Conservation (phyloP, 352 stramenopile species). For the Phytophthora multivora region DNA sequence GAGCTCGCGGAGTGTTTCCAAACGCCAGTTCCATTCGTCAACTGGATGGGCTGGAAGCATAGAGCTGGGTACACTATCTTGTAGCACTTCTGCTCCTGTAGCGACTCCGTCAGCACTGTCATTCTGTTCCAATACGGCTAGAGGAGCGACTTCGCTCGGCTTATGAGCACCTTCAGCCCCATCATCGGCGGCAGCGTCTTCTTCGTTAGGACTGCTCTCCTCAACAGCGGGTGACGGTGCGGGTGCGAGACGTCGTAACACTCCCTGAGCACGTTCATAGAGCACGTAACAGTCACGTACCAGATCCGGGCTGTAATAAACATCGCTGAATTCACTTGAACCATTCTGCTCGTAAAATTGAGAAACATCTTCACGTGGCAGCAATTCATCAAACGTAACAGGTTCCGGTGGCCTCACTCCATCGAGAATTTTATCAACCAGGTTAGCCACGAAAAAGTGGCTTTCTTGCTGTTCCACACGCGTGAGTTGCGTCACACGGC, state of each 20-base stretch:
- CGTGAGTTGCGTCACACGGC: slow-evolving; percentile 22
- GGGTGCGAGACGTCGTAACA: slow-evolving; percentile 13
- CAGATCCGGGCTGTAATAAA: slow-evolving; percentile 44
- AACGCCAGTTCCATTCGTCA: slow-evolving; percentile 39
- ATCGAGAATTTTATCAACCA: slow-evolving; percentile 62
- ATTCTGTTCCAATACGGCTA: slow-evolving; percentile 4
- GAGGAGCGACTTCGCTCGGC: background rate
- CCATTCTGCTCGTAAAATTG: slow-evolving; percentile 40
- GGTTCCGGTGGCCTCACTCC: slow-evolving; percentile 35
- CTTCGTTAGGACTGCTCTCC: slow-evolving; percentile 3
- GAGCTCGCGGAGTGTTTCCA: slow-evolving; percentile 34
- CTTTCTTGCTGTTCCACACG: slow-evolving; percentile 31
- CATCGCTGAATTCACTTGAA: slow-evolving; percentile 31
- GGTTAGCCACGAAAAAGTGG: slow-evolving; percentile 52
- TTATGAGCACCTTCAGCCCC: background rate
- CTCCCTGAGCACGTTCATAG: slow-evolving; percentile 30
- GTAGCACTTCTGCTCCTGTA: background rate
- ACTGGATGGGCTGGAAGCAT: background rate
- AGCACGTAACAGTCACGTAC: slow-evolving; percentile 27
- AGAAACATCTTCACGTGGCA: slow-evolving; percentile 23
- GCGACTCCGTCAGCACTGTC: background rate
- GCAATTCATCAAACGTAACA: slow-evolving; percentile 35
- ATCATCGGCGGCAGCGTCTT: slow-evolving; percentile 3
- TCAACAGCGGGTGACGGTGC: background rate
- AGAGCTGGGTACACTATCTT: background rate